Conservation (phyloP, 2,329 filamentous ascomycete species). For the Alternaria metachromatica region DNA sequence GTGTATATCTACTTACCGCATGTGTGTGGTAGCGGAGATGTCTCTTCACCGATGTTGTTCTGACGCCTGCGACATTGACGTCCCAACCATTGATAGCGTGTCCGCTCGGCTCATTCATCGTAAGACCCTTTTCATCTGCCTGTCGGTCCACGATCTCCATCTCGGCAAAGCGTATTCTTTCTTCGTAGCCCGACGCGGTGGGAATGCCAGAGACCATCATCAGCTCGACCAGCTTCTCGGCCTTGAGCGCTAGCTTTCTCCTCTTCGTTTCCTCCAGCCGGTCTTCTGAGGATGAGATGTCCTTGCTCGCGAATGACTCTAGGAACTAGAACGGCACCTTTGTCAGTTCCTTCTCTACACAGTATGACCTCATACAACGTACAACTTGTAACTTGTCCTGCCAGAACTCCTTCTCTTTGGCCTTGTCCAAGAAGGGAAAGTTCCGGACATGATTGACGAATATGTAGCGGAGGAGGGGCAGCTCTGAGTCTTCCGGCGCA, state of each 20-base stretch:
- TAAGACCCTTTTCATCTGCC: conserved; percentile 87
- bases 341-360: conserved; percentile 24
- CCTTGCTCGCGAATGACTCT: conserved; percentile 95
- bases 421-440: conserved; percentile 96
- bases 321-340: conserved; percentile 70
- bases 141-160: conserved; percentile 95
- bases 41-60: conserved; percentile 79
- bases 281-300: conserved; percentile 96
- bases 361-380: conserved; percentile 50
- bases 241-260: conserved; percentile 88
- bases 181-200: conserved; percentile 95
- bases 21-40: conserved; percentile 91
- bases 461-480: conserved; percentile 93
- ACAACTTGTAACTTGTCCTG: conserved; percentile 96
- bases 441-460: conserved; percentile 98
- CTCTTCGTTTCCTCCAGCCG: conserved; percentile 95
- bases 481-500: conserved; percentile 88
- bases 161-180: conserved; percentile 94
- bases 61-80: conserved; percentile 90
- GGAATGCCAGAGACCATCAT: conserved; percentile 99
- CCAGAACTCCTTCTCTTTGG: conserved; percentile 99
- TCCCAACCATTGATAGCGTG: conserved; percentile 96
- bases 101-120: conserved; percentile 87
- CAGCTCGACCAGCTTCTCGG: conserved; percentile 92
- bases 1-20: conserved; percentile 66